phyloP scores from a whole-genome alignment of 352 stramenopile species.

The Pythium aquatile region DNA sequence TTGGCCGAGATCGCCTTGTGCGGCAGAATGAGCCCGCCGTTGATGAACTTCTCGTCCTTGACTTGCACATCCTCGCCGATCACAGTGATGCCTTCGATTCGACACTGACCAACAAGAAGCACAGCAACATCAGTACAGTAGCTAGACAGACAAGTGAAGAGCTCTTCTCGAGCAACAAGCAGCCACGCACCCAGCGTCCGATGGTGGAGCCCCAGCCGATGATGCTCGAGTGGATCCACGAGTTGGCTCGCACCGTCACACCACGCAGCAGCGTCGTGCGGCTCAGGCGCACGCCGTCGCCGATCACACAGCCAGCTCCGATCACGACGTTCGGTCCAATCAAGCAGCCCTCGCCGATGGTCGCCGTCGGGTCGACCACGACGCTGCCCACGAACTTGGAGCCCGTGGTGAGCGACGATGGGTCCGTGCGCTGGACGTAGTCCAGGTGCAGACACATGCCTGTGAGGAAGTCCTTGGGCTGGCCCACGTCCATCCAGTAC shows the following conservation, averaged over 20 bases:
- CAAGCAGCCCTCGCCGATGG: slow-evolving; percentile 73
- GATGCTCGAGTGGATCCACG: slow-evolving; percentile 87
- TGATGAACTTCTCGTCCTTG: slow-evolving; percentile 89
- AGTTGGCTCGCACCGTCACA: slow-evolving; percentile 77
- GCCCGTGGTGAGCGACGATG: slow-evolving; percentile 49
- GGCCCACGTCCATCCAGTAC: slow-evolving; percentile 92
- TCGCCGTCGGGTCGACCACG: slow-evolving; percentile 74
- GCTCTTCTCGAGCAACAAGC: neutral
- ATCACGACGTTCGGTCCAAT: slow-evolving; percentile 88
- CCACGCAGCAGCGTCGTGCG: slow-evolving; percentile 75
- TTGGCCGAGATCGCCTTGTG: slow-evolving; percentile 88
- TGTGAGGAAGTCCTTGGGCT: slow-evolving; percentile 88
- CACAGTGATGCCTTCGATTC: slow-evolving; percentile 81
- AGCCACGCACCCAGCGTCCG: slow-evolving; percentile 63
- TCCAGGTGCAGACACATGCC: slow-evolving; percentile 87
- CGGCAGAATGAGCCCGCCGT: slow-evolving; percentile 83
- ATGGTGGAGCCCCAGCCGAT: slow-evolving; percentile 89
- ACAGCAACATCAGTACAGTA: slow-evolving; percentile 13
- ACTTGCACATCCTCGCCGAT: slow-evolving; percentile 87
- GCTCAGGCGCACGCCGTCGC: slow-evolving; percentile 84
- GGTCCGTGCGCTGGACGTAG: slow-evolving; percentile 53
- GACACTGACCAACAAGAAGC: slow-evolving; percentile 35
- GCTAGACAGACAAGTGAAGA: neutral
- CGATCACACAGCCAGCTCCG: slow-evolving; percentile 78
- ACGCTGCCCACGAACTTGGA: slow-evolving; percentile 84